Base-by-base conservation (phyloP, 495 filamentous ascomycete genomes). In the Haplographium delicatum region DNA sequence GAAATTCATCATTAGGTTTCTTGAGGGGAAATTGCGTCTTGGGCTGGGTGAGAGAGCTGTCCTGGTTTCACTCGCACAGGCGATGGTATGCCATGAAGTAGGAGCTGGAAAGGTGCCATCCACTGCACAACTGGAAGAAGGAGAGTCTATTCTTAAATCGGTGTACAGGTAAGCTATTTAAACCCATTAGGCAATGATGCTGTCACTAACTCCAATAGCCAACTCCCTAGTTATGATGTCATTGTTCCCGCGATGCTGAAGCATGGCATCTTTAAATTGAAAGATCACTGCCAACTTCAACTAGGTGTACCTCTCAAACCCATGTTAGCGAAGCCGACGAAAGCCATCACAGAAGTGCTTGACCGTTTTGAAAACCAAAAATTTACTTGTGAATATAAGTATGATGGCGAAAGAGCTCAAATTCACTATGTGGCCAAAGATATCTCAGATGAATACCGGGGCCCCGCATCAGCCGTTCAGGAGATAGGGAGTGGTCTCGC, bases 341-440 rank as follows among this genome's bases (percentile, higher is more conserved):
- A 98, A 66, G 89, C 93, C n/a, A 97, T 98, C 57, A 94, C 89
- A 0, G 93, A 98, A 67, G 94, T 98, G 0, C 81, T 97, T 1
- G 93, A 98, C 68, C 86, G 94, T 13, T 98, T 98, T 58, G 93
- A 97, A 68, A 82, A 85, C 28, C 91, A 94, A 63, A 85, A 85
- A 5, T 98, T 97, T 57, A 97, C 93, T 13, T 98, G 94, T 69
- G 93, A 98, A 62, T 98, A 95, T 72, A 98, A 98, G 62, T 98
- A 98, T 59, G 93, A 98, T 58, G 93, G 93, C 23, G 93, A 98
- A 66, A 74, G 93, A 61, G 91, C 94, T 13, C 93, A 98, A 67
- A 96, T 98, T 38, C 93, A 98, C 64, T 98, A 90, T 53, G 89
- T 98, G 30, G 83, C 93, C 2, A 87, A 95, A 35, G 85, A 91